Percentiles rank a stretch among this genome's conserved stretches.
Conservation (phyloP, 768 basidiomycete genomes). For the Lactarius quietus region DNA sequence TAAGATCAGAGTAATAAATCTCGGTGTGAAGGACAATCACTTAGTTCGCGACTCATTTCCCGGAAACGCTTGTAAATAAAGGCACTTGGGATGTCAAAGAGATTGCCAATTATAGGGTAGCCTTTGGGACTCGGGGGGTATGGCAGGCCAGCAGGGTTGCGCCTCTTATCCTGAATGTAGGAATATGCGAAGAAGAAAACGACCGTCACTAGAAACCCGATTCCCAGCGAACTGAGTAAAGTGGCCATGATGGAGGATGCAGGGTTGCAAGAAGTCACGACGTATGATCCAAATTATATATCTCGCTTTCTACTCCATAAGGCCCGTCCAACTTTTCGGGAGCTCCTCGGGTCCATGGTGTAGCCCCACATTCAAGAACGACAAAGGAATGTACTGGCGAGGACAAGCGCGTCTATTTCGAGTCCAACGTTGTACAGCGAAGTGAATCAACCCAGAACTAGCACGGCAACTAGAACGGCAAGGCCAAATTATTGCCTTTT, state of each 20-base stretch:
- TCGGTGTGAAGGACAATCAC: background rate
- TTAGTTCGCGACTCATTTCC: conserved; percentile 23
- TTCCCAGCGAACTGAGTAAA: conserved; percentile 4
- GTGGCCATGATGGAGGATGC: conserved; percentile 8
- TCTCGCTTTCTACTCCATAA: background rate
- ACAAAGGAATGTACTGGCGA: too few relatives aligned
- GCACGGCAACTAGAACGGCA: too few relatives aligned
- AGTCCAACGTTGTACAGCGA: too few relatives aligned
- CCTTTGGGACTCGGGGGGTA: conserved; percentile 29
- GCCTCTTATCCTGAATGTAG: conserved; percentile 19
- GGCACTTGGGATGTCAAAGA: conserved; percentile 26
- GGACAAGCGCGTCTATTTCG: background rate
- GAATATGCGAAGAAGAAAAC: conserved; percentile 9
- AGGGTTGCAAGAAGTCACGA: background rate
- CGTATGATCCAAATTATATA: background rate
- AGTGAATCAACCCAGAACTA: too few relatives aligned
- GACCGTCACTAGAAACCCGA: conserved; percentile 7
- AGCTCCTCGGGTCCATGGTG: background rate
- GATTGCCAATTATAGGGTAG: conserved; percentile 28
- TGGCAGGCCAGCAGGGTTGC: conserved; percentile 24
- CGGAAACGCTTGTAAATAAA: conserved; percentile 26
- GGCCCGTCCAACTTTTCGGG: background rate
- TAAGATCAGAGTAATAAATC: background rate
- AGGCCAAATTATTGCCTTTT: too few relatives aligned
- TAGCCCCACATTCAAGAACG: background rate